Evolutionary conservation across 2,329 filamentous ascomycete species (phyloP), one percentile per base, ranked within the genome.

Genomic region (Talaromyces pinophilus): DNA sequence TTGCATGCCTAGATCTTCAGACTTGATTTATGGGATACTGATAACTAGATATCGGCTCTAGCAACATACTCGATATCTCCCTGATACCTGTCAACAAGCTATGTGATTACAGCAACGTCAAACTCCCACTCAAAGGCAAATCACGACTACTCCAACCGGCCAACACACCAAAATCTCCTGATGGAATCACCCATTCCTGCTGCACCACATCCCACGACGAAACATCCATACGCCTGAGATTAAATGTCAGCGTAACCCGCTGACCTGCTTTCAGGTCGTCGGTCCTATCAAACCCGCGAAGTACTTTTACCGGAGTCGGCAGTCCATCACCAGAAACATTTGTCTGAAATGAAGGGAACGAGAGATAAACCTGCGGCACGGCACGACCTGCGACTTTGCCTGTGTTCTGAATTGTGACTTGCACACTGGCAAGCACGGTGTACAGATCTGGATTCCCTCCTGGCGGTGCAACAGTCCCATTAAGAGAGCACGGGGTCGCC

Each of bases 381-480:
- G 82, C 79, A 1, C 81, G 81, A 30, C 84, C 86, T 25, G 75
- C 71, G 1, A 79, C 70, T 3, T 71, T 67, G 19, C 86, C 86
- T 0, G 82, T 84, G 77, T 88, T 88, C 42, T 74, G 76, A 5
- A 88, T 72, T 0, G 79, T 75, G 1, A 82, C 80, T 1, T 79
- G 77, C 10, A 86, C 80, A 50, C 75, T 82, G 67, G 79, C 81
- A n/a, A 88, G 70, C 7, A 76, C 77, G 7, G 83, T 80, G 81
- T 83, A 88, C 28, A 88, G 81, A 22, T 83, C 83, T 0, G 81
- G 74, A 70, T 86, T 83, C 1, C 87, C 87, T n/a, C 86, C 87
- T 66, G 78, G 71, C 22, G 78, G 35, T 52, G 68, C 35, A 48
- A 68, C 2, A 33, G 66, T 11, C 42, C 67, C 55, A 65, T 69